Evolutionary conservation across 495 filamentous ascomycete genomes (phyloP).

Genomic region (Penicillium simplicissimum): DNA sequence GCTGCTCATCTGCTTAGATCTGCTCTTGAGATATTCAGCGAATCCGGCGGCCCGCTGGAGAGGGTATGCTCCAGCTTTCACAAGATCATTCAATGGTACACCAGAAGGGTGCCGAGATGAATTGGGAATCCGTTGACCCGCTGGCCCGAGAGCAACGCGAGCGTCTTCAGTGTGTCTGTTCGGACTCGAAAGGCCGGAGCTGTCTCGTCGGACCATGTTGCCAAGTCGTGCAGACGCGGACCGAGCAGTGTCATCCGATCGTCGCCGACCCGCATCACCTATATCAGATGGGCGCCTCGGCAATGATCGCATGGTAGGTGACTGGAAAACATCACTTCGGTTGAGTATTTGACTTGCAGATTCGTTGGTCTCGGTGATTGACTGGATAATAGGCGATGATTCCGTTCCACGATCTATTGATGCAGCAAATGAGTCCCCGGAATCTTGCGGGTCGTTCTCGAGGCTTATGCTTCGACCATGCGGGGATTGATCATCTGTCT

Average conservation of each 20-base stretch:
- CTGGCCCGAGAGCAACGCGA: conserved; percentile 20
- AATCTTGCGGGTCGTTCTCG: conserved; percentile 59
- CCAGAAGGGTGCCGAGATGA: conserved; percentile 5
- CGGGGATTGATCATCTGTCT: conserved; percentile 13
- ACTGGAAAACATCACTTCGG: conserved; percentile 84
- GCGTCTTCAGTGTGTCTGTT: conserved; percentile 17
- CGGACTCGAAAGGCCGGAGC: not conserved
- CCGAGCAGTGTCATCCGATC: conserved; percentile 47
- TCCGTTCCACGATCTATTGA: conserved; percentile 68
- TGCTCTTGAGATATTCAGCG: conserved; percentile 77
- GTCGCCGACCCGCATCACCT: conserved; percentile 30
- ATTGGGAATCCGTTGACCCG: conserved; percentile 20
- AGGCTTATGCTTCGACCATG: conserved; percentile 59
- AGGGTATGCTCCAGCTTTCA: conserved; percentile 75
- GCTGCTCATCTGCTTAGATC: conserved; percentile 78
- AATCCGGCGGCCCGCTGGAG: conserved; percentile 83
- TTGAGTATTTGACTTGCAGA: conserved; percentile 90
- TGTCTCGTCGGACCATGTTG: conserved; percentile 1
- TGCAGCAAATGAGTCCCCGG: conserved; percentile 76
- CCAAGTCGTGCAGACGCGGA: conserved; percentile 26
- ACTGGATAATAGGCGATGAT: conserved; percentile 68
- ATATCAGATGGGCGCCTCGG: conserved; percentile 33
- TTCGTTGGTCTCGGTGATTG: conserved; percentile 68
- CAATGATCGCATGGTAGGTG: conserved; percentile 66
- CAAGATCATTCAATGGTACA: conserved; percentile 50